Percentiles rank a stretch among this genome's conserved stretches.
Evolutionary conservation across 2,329 filamentous ascomycete species (phyloP).

Genomic region (Monosporascus sp.): DNA sequence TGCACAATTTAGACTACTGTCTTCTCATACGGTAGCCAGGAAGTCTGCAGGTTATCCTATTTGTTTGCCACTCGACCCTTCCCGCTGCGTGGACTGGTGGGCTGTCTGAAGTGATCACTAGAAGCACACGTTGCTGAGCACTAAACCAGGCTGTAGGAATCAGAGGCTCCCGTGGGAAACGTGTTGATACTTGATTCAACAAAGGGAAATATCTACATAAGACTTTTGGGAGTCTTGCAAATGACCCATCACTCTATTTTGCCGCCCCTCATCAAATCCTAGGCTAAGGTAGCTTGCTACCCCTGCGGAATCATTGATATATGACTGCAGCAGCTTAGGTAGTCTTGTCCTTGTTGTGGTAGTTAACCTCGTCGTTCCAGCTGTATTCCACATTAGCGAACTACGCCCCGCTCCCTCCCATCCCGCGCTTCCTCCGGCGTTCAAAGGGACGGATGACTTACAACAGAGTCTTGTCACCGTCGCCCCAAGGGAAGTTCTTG

Average conservation of each 20-base stretch:
- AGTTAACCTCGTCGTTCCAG: constrained; percentile 96
- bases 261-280: not conserved
- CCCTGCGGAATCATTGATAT: not conserved
- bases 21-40: no score
- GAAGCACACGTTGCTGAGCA: no score
- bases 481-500: constrained; percentile 93
- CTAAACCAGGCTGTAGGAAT: not conserved
- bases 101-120: not conserved
- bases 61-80: no score
- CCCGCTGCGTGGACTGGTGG: not conserved
- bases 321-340: constrained; percentile 30
- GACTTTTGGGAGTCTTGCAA: not conserved
- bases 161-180: not conserved
- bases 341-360: constrained; percentile 87
- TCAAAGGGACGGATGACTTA: constrained; percentile 37
- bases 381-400: constrained; percentile 36
- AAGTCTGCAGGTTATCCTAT: no score
- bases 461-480: constrained; percentile 87
- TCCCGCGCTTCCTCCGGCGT: not conserved
- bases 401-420: not conserved
- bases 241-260: not conserved
- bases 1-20: no score
- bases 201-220: not conserved
- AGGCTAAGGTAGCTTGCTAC: not conserved
- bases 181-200: not conserved